phyloP scores from a whole-genome alignment of 1,284 basidiomycete genomes.

The Leccinum olivaceoglutinosum region DNA sequence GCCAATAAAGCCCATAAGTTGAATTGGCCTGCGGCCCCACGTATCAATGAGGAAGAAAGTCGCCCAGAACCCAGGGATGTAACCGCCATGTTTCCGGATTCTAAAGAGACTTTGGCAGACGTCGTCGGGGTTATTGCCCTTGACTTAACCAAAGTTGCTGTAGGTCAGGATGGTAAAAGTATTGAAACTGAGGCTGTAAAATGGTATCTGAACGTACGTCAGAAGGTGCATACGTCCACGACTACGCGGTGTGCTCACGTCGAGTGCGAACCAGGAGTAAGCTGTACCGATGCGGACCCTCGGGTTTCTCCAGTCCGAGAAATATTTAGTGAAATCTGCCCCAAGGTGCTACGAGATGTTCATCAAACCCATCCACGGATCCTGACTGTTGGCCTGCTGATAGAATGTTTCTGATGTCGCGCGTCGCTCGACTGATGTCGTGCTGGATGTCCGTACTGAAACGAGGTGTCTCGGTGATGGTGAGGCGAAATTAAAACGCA shows the following conservation, averaged over 20 bases:
- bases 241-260: constrained; percentile 27
- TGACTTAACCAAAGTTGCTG: constrained; percentile 27
- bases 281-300: constrained; percentile 43
- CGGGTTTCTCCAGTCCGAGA: constrained; percentile 40
- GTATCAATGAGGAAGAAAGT: constrained; percentile 46
- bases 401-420: constrained; percentile 48
- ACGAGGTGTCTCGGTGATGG: constrained; percentile 56
- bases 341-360: constrained; percentile 40
- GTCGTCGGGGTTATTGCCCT: constrained; percentile 12
- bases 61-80: constrained; percentile 48
- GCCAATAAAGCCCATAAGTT: constrained; percentile 62
- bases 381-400: constrained; percentile 32
- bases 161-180: constrained; percentile 38
- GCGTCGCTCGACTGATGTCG: constrained; percentile 51
- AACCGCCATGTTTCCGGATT: constrained; percentile 39
- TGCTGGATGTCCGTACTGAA: constrained; percentile 71
- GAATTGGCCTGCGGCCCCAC: constrained; percentile 49
- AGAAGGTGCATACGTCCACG: constrained; percentile 1
- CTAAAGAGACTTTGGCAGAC: constrained; percentile 30
- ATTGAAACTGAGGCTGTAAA: constrained; percentile 62
- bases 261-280: constrained; percentile 64
- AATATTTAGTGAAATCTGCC: constrained; percentile 45
- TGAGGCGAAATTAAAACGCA: constrained; percentile 50
- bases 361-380: constrained; percentile 31
- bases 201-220: constrained; percentile 42